Base-by-base conservation (phyloP, 495 filamentous ascomycete species). In the Neurospora sp. region DNA sequence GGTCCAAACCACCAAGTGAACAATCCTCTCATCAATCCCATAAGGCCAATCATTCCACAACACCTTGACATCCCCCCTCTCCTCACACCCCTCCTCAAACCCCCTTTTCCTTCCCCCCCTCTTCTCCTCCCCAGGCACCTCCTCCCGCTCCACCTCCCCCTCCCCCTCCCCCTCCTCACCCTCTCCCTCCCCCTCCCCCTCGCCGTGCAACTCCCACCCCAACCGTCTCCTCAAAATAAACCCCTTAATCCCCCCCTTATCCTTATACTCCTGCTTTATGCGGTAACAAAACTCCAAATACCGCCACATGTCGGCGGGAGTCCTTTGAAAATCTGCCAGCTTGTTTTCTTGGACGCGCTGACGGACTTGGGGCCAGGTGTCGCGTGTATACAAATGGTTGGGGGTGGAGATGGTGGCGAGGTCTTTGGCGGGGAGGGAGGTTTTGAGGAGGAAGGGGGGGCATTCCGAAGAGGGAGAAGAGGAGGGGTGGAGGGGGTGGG, bases 1-100 rank as follows among this genome's bases (percentile, higher is more conserved):
- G n/a, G 91, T 94, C 94, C 94, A 97, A 11, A 96, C 88, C 18
- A 96, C 92, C 27, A 96, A 82, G 78, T 97, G 94, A 10, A 93
- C 88, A 72, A 97, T 93, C 72, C 85, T 85, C 40, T 83, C 76
- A 73, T 94, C 92, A 72, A 96, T 83, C 0, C 93, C 93, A 76
- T 97, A 97, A 4, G 94, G 94, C 93, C 93, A 97, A 85, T 97
- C 93, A 78, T 97, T 97, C 82, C 88, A 89, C 23, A 96, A 80
- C 46, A 95, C 89, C 75, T 91, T 92, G 78, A 91, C 79, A 76
- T 96, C 92, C 71, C 90, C 91, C 1, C 27, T 31, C 31, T 79
- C 80, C 16, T 35, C 54, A 16, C 23, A 16, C 27, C 27, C 27
- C 27, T 31, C 27, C 27, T 31, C 27, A 31, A 31, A 31, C 27